Evolutionary conservation across 1,284 basidiomycete genomes (phyloP).

Genomic region (Fomitopsis schrenkii): DNA sequence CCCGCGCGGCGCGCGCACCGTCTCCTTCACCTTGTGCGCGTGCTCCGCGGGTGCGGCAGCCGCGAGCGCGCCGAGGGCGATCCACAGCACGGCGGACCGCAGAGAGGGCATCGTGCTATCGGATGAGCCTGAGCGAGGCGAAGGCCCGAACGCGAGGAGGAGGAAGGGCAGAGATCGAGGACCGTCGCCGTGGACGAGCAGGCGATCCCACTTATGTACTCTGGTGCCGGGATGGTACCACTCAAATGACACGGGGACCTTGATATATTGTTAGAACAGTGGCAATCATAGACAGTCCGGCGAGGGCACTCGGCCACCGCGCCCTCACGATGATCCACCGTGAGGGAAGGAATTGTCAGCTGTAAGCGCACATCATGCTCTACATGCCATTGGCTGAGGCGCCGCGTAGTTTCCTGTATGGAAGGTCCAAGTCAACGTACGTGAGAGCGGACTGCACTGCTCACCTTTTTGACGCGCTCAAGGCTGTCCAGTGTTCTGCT

Average conservation of each 20-base stretch:
- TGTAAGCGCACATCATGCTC: neutral
- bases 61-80: constrained; percentile 12
- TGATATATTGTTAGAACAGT: neutral
- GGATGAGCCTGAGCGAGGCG: neutral
- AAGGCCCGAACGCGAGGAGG: neutral
- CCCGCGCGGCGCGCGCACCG: constrained; percentile 40
- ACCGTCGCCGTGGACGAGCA: neutral
- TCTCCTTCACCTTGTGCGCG: constrained; percentile 36
- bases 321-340: neutral
- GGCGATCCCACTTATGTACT: neutral
- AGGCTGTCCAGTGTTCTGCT: neutral
- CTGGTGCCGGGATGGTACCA: neutral
- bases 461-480: neutral
- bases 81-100: neutral
- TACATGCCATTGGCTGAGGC: neutral
- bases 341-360: neutral
- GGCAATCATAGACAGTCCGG: neutral
- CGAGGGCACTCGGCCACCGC: neutral
- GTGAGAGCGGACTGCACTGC: neutral
- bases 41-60: constrained; percentile 19
- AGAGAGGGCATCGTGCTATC: neutral
- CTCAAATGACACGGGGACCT: neutral
- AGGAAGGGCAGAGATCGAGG: neutral
- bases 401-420: neutral
- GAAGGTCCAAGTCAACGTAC: neutral